Evolutionary conservation across 2,329 filamentous ascomycete genomes (phyloP), one percentile per base, ranked within the genome.

Genomic region (Aspergillus sp.): DNA sequence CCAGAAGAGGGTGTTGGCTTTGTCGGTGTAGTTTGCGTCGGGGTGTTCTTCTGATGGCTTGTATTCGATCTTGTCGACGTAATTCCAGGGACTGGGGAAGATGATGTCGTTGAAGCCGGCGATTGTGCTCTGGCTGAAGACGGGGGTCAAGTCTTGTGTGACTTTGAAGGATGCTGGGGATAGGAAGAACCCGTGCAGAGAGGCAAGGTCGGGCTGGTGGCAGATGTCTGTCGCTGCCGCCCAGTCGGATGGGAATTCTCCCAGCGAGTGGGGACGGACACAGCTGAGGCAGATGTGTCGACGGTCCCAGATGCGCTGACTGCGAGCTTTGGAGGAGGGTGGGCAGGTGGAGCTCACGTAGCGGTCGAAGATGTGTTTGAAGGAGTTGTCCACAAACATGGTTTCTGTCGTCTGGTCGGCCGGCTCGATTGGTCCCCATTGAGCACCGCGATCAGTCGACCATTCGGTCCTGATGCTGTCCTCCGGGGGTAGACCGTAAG

Each of bases 111-210:
- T 86, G 76, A 90, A 94, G 4, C 87, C 87, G 48, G 84, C 81
- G 1, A 88, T 86, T 67, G 91, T 92, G 52, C 86, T 88, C 60
- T 90, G 83, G 63, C 90, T 90, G 75, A 95, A 95, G 10, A 95
- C 79, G 0, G 91, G 91, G 2, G 90, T 76, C 3, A 95, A 80
- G 19, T 88, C 81, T 62, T 86, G 83, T 1, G 88, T 83, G 0
- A 87, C 84, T 52, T 85, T 84, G 63, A 86, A 81, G 0, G 84
- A 81, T 7, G 88, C 84, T 0, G 88, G 84, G 0, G 84, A 86
- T 42, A 90, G 81, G 71, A 90, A 86, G 69, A 94, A 86, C 44
- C 90, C 89, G 68, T 94, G 90, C 1, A 94, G 80, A 62, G 88
- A 82, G 27, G 86, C 84, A 32, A 94, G 79, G 64, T 95, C 91